Conservation (phyloP, 805 yeast genomes). For the Sugiyamaella smithiae region DNA sequence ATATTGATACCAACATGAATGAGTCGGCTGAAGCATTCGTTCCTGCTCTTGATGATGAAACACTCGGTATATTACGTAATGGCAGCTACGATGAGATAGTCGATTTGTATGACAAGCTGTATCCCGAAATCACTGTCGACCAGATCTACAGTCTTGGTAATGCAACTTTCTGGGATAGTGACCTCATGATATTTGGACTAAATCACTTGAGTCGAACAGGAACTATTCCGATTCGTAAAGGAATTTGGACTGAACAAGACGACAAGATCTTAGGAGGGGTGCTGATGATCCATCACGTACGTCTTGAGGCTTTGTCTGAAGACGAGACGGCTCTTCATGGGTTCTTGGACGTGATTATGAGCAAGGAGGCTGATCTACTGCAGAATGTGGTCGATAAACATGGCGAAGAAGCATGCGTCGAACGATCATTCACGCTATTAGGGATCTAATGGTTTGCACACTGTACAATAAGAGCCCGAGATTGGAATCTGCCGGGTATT, state of each 20-base stretch:
- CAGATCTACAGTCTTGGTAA: neutral
- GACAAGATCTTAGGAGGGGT: conserved; percentile 2
- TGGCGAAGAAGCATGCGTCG: neutral
- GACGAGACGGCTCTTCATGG: neutral
- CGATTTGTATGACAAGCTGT: neutral
- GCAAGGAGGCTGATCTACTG: neutral
- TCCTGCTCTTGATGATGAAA: neutral
- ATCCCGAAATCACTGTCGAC: neutral
- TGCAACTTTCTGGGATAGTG: conserved; percentile 1
- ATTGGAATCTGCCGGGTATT: no score
- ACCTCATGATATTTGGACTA: neutral
- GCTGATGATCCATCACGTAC: neutral
- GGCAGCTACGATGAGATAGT: neutral
- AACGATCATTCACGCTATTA: neutral
- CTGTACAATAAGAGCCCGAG: no score
- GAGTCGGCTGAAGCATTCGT: no score
- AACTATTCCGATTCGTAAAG: conserved; percentile 4
- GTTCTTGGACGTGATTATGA: neutral
- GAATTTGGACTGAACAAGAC: conserved; percentile 15
- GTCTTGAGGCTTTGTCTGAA: neutral
- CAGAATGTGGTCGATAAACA: conserved; percentile 1
- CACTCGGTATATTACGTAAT: neutral
- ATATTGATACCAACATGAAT: neutral
- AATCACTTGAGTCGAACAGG: neutral
- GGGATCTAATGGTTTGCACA: no score